Evolutionary conservation across 2,329 filamentous ascomycete species (phyloP).

Genomic region (Paraphoma sp.): DNA sequence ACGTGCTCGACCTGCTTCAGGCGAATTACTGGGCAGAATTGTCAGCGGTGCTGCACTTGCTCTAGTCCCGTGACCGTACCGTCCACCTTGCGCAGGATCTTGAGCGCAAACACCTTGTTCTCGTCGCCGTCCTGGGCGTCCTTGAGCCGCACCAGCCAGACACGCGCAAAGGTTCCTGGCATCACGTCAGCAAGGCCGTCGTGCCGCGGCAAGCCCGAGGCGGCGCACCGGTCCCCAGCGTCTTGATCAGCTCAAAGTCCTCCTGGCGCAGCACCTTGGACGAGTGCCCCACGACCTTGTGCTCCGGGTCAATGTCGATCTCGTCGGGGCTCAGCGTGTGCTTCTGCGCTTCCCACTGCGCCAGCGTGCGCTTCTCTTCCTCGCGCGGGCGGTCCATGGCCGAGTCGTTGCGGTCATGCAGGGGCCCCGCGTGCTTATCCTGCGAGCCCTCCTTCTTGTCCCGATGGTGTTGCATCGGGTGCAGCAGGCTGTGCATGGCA

Average conservation of each 20-base stretch:
- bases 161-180: slow-evolving; percentile 78
- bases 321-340: slow-evolving; percentile 51
- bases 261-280: slow-evolving; percentile 55
- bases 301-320: slow-evolving; percentile 51
- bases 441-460: slow-evolving; percentile 30
- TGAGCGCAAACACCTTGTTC: slow-evolving; percentile 77
- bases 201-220: too few species aligned
- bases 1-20: slow-evolving; percentile 89
- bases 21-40: slow-evolving; percentile 66
- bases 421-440: slow-evolving; percentile 24
- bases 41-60: slow-evolving; percentile 24
- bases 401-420: slow-evolving; percentile 43
- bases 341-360: slow-evolving; percentile 56
- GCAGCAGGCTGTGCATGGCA: slow-evolving; percentile 46
- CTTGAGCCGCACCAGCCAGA: slow-evolving; percentile 76
- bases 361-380: slow-evolving; percentile 54
- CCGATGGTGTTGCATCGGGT: slow-evolving; percentile 41
- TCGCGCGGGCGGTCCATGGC: slow-evolving; percentile 51
- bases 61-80: slow-evolving; percentile 36
- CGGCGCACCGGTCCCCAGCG: slow-evolving; percentile 73
- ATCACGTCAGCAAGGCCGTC: slow-evolving; percentile 23
- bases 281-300: slow-evolving; percentile 56
- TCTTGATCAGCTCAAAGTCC: slow-evolving; percentile 77
- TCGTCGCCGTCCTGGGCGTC: slow-evolving; percentile 59
- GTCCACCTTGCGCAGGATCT: slow-evolving; percentile 72